These are phyloP conservation scores for Elsinoe batatas DNA, from an alignment of 2,329 filamentous ascomycete species.

Conservation along the genomic window DNA sequence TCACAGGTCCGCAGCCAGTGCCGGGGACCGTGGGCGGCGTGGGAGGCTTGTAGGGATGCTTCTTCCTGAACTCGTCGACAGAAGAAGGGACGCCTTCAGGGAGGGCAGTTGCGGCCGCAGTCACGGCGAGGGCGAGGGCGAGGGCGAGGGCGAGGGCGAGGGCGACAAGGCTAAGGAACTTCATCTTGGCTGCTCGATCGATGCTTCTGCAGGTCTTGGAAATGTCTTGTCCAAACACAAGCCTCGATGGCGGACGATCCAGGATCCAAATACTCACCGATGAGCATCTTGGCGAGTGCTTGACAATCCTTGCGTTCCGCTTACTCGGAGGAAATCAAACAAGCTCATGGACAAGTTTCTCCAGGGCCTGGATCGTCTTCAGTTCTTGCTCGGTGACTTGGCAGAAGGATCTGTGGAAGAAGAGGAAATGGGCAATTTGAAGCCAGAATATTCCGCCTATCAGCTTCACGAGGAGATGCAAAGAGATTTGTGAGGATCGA, in stretches of 20 bases:
- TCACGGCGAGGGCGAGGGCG: not conserved
- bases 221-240: constrained; percentile 1
- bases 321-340: not conserved
- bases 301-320: not conserved
- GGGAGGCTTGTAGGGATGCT: not conserved
- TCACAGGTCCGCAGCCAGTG: not conserved
- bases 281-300: not conserved
- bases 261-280: not conserved
- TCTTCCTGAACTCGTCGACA: not conserved
- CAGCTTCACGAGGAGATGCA: not conserved
- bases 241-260: not conserved
- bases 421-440: not conserved
- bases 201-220: not conserved
- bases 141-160: not conserved
- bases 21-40: not conserved
- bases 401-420: not conserved
- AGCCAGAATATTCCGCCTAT: constrained; percentile 1
- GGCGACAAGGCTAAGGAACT: not conserved
- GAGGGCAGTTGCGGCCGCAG: not conserved
- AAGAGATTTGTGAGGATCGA: not conserved
- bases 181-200: not conserved
- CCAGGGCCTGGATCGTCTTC: not conserved
- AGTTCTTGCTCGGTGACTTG: not conserved
- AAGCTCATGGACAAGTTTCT: not conserved
- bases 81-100: not conserved